Evolutionary conservation across 108 stramenopile genomes (phyloP).

Genomic region (Mayamaea pseudoterrestris): DNA sequence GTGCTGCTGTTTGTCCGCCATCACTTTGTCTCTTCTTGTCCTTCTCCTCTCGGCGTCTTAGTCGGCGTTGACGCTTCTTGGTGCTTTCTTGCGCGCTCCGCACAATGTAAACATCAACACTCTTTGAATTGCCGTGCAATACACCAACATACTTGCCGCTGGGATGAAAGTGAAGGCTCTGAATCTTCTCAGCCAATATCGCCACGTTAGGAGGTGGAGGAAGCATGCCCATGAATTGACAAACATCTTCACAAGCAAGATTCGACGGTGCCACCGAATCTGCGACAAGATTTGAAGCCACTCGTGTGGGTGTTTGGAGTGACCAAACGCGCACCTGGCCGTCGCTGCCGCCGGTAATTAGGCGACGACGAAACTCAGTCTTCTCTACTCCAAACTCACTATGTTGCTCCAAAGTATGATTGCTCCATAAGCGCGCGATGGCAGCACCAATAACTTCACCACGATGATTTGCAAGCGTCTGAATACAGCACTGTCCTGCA

Average conservation of each 20-base stretch:
- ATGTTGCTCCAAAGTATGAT: constrained; percentile 5
- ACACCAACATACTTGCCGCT: constrained; percentile 64
- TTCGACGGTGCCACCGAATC: not conserved
- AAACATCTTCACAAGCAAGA: constrained; percentile 22
- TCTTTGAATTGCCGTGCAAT: constrained; percentile 54
- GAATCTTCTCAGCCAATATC: constrained; percentile 46
- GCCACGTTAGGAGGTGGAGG: constrained; percentile 46
- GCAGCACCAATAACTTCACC: constrained; percentile 61
- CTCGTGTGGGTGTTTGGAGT: constrained; percentile 19
- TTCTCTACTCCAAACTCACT: constrained; percentile 12
- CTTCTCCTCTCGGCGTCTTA: constrained; percentile 61
- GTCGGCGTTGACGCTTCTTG: constrained; percentile 75
- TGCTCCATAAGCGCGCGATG: constrained; percentile 15
- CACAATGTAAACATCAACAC: constrained; percentile 69
- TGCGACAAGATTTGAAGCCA: too few species aligned
- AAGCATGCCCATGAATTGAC: constrained; percentile 59
- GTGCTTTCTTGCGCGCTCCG: constrained; percentile 53
- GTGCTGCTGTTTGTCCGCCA: constrained; percentile 3
- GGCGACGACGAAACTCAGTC: constrained; percentile 30
- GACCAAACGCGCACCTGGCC: constrained; percentile 83
- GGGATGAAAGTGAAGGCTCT: constrained; percentile 61
- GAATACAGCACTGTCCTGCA: constrained; percentile 87
- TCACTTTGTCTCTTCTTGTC: constrained; percentile 21
- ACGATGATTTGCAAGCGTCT: constrained; percentile 91
- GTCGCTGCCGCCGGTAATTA: constrained; percentile 84